Evolutionary conservation across 2,329 filamentous ascomycete genomes (phyloP), one percentile per base, ranked within the genome.

Genomic region (Botrytis paeoniae): DNA sequence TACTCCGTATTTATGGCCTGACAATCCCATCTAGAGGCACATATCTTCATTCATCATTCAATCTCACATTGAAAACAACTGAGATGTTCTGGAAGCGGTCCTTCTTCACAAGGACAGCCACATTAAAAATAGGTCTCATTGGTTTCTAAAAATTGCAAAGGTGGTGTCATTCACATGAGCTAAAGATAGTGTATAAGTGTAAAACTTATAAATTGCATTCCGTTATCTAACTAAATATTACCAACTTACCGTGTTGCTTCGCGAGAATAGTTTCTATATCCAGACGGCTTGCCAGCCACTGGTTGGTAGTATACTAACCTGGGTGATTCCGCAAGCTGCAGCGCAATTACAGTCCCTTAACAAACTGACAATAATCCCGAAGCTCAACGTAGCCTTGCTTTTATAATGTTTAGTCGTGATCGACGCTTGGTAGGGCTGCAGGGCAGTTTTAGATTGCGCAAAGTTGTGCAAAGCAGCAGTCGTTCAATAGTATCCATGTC

Each of bases 131-230:
- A 18, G 3, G 25, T 39, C 35, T 62, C 60, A 62, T 18, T 39
- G 12, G 0, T 10, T n/a, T n/a, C 14, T 4, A 7, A n/a, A 4
- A 16, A 8, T 14, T 5, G 22, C 25, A 18, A 16, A 22, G 6
- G 6, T 4, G 7, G 25, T 16, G 3, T n/a, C 16, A 18, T 62
- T 62, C 60, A 39, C 22, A 41, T 18, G 8, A n/a, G 7, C 9
- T 16, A 18, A 57, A 18, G 14, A 16, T 29, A 8, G 14, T 29
- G 51, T 57, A 4, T 0, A 29, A 7, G 14, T 18, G 14, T 57
- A 3, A 18, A 9, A 18, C 8, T 18, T 32, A 8, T 57, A 57
- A 7, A 4, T 62, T n/a, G 25, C 7, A 62, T 62, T 39, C 25
- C 1, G 9, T 10, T 9, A 9, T 62, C 7, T n/a, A n/a, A n/a